phyloP scores from a whole-genome alignment of 2,329 filamentous ascomycete genomes.

The Chaetomium strumarium region DNA sequence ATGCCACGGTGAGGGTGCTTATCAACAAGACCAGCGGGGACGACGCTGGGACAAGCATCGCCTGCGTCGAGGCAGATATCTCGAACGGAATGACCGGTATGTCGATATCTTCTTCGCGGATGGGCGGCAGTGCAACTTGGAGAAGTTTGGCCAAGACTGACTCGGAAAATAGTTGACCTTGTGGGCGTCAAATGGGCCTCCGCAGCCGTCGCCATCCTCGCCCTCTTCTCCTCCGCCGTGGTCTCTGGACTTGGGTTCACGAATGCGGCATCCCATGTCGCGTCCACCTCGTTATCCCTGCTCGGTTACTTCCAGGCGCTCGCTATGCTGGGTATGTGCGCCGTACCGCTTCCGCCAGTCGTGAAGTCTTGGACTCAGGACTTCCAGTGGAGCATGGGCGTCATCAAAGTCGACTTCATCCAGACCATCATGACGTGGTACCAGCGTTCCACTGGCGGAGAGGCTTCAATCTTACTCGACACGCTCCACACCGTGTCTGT shows the following conservation, averaged over 20 bases:
- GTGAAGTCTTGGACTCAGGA: slow-evolving; percentile 85
- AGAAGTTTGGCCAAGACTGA: slow-evolving; percentile 1
- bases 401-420: slow-evolving; percentile 72
- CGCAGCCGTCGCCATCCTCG: slow-evolving; percentile 69
- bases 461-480: slow-evolving; percentile 66
- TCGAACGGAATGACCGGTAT: slow-evolving; percentile 68
- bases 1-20: slow-evolving; percentile 68
- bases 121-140: background rate
- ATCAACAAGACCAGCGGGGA: slow-evolving; percentile 57
- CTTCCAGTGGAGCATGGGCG: slow-evolving; percentile 89
- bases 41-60: slow-evolving; percentile 50
- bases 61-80: slow-evolving; percentile 73
- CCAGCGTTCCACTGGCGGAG: slow-evolving; percentile 76
- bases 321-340: slow-evolving; percentile 73
- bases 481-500: slow-evolving; percentile 65
- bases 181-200: slow-evolving; percentile 75
- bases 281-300: slow-evolving; percentile 74
- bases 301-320: slow-evolving; percentile 86
- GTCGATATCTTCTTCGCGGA: background rate
- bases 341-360: slow-evolving; percentile 70
- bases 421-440: slow-evolving; percentile 83
- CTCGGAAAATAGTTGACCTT: slow-evolving; percentile 53
- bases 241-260: slow-evolving; percentile 78
- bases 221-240: slow-evolving; percentile 71
- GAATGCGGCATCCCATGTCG: slow-evolving; percentile 81